Evolutionary conservation across 2,329 filamentous ascomycete species (phyloP), one percentile per base, ranked within the genome.

Genomic region (Pezicula radicicola): DNA sequence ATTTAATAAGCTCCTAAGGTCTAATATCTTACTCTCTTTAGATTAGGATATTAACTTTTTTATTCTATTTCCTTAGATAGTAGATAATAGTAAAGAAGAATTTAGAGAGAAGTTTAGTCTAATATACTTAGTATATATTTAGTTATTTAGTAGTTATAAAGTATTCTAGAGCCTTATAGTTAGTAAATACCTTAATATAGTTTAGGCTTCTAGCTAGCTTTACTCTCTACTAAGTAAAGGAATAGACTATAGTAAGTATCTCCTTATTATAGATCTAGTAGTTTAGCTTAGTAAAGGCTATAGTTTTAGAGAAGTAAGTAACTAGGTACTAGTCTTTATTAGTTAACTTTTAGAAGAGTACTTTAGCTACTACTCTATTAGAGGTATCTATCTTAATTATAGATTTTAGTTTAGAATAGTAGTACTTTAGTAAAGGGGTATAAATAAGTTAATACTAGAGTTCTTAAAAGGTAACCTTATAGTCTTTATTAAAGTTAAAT

Each of bases 71-170:
- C 16, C 53, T 43, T n/a, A 27, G 13, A 0, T 21, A 4, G 43
- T 55, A 54, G 15, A 36, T 50, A 13, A 58, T 49, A 7, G 15
- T 35, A 13, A 54, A 54, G 18, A 51, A 3, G 33, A 44, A 54
- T 3, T 46, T 15, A 2, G 33, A 27, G 1, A 54, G 33, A 12
- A 27, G 4, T 21, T 54, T 30, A 2, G 28, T 30, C 16, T 41
- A 12, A 19, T 30, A 30, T 4, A 6, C 10, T 12, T 30, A 30
- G 2, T 30, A 5, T 9, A 12, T 30, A 30, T 30, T 54, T 10
- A 55, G 37, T 6, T 46, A 3, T 18, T 58, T 58, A n/a, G n/a
- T n/a, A n/a, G n/a, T n/a, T n/a, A n/a, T n/a, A n/a, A n/a, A n/a
- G n/a, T n/a, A n/a, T n/a, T n/a, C n/a, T n/a, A n/a, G n/a, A n/a